A percentile compares a stretch with the other conserved stretches of the same genome.
Conservation (phyloP, 2,329 filamentous ascomycete genomes). For the Lecanoromycetidae sp. region DNA sequence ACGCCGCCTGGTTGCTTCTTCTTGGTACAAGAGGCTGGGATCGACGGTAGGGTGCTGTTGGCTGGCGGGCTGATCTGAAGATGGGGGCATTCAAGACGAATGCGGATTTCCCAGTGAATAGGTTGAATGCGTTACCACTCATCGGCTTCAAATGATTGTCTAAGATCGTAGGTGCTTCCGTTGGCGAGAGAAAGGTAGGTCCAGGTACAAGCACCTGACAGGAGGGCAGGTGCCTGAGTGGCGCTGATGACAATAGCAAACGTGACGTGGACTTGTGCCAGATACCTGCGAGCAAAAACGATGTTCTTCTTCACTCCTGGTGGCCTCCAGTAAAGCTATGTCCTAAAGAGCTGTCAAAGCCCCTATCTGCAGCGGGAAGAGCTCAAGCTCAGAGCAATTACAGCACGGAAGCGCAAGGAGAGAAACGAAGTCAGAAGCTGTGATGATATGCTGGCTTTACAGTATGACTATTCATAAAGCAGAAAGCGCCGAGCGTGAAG, state of each 20-base stretch:
- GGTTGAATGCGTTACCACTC: neutral
- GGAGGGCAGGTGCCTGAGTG: constrained; percentile 1
- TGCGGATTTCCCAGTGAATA: neutral
- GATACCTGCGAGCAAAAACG: neutral
- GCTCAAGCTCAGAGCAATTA: neutral
- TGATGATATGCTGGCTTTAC: neutral
- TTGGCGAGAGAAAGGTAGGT: neutral
- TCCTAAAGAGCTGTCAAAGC: too few relatives aligned
- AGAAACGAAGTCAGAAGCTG: neutral
- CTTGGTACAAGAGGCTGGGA: constrained; percentile 6
- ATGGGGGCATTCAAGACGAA: constrained; percentile 18
- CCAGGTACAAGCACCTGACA: constrained; percentile 3
- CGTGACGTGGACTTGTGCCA: constrained; percentile 1
- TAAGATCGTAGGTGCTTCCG: neutral
- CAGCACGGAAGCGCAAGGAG: neutral
- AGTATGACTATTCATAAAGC: neutral
- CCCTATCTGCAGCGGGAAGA: too few relatives aligned
- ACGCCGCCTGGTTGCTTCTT: constrained; percentile 12
- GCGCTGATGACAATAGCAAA: constrained; percentile 3
- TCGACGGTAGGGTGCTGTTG: constrained; percentile 13
- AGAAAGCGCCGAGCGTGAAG: neutral
- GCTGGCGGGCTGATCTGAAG: constrained; percentile 14
- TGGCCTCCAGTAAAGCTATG: too few relatives aligned
- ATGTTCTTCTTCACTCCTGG: neutral
- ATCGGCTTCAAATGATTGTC: neutral